Base-by-base conservation (phyloP, 2,329 filamentous ascomycete species). In the Fusarium sp. region DNA sequence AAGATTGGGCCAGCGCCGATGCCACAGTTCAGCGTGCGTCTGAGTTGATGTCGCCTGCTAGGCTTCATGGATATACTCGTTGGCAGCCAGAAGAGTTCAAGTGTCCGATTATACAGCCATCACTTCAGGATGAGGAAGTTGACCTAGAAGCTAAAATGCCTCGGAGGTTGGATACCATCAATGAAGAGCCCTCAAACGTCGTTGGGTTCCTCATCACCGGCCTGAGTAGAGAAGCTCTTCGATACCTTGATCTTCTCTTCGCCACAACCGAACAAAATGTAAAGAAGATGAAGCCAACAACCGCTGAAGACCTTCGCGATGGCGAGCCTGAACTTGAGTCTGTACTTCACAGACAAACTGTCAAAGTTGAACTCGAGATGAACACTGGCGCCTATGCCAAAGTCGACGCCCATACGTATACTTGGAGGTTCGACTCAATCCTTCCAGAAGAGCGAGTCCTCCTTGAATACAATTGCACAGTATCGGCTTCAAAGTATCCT, bases 1-100 rank as follows among this genome's bases (percentile, higher is more conserved):
- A 48, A 14, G 45, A 48, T n/a, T 48, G 45, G 45, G 45, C 5
- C 6, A 48, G 34, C 13, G 45, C 45, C 45, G 31, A 48, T 14
- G 3, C 34, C 6, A 34, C 45, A 18, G 31, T 48, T 9, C 45
- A 48, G 45, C 45, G 45, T 10, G 45, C 45, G 11, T 34, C 45
- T 9, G 45, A 48, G 18, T 14, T 48, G 18, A 48, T 48, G 45
- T 38, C 45, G 11, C 45, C 45, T 20, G 45, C 45, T 15, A 14
- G 28, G 7, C 45, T 48, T 15, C 7, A 7, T 6, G 28, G 45
- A 7, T 36, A 48, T 24, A 22, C 45, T 36, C 31, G n/a, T 7
- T 48, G 45, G 31, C 17, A 24, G 18, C 45, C 45, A 7, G 18
- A 38, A 20, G 45, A 38, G 11, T 38, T 49, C 18, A 28, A 49